A percentile compares a stretch with the other conserved stretches of the same genome.
phyloP scores from a whole-genome alignment of 805 yeast genomes.

The Suhomyces kilbournensis region DNA sequence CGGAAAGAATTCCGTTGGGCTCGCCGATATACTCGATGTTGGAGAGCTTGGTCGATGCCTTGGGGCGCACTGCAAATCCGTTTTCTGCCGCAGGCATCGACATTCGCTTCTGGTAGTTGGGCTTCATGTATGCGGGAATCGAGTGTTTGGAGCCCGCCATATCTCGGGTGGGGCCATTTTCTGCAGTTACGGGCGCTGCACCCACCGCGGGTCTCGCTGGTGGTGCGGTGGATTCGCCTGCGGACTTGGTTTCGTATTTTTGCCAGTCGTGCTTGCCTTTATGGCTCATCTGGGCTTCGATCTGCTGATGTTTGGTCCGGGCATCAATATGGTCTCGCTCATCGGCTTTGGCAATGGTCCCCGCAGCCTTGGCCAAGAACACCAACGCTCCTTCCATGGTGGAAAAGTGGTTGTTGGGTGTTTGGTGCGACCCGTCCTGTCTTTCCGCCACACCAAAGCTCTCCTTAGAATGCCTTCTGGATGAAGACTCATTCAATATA shows the following conservation, averaged over 20 bases:
- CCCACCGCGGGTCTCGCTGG: not conserved
- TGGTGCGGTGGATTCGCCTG: not conserved
- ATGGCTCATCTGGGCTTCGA: conserved; percentile 28
- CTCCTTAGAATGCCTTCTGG: not conserved
- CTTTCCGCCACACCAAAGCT: not conserved
- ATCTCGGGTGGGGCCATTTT: not conserved
- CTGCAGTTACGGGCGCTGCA: not conserved
- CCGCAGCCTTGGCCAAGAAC: conserved; percentile 76
- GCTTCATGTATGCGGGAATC: conserved; percentile 22
- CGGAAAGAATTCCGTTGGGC: conserved; percentile 55
- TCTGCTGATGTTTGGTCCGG: conserved; percentile 43
- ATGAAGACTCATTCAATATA: conserved; percentile 9
- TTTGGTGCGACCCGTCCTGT: not conserved
- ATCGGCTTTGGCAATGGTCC: conserved; percentile 67
- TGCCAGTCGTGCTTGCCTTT: not conserved
- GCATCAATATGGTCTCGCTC: conserved; percentile 61
- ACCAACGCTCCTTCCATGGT: conserved; percentile 61
- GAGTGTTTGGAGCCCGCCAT: not conserved
- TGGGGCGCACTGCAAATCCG: conserved; percentile 43
- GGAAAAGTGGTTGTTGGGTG: conserved; percentile 29
- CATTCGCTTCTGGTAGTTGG: conserved; percentile 21
- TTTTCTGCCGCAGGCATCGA: conserved; percentile 45
- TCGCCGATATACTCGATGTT: conserved; percentile 66
- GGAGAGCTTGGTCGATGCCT: conserved; percentile 45
- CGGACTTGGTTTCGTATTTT: not conserved